A percentile compares a stretch with the other conserved stretches of the same genome.
phyloP scores from a whole-genome alignment of 768 basidiomycete species.

The Sporobolomyces roseus region DNA sequence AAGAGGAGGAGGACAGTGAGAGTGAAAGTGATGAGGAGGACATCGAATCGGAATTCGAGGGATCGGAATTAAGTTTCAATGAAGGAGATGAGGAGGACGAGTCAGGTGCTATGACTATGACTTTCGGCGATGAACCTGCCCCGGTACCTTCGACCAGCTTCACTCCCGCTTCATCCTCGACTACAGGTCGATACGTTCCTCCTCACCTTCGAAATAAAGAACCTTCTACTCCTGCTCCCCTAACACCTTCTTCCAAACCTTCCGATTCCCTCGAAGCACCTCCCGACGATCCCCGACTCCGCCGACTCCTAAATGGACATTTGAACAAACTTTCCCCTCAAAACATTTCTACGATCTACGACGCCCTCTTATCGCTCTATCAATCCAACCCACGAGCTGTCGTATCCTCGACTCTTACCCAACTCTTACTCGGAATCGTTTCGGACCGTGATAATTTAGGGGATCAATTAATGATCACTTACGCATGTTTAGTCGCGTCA shows the following conservation, averaged over 20 bases:
- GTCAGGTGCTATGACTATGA: slow-evolving; percentile 11
- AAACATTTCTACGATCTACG: slow-evolving; percentile 40
- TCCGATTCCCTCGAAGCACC: slow-evolving; percentile 19
- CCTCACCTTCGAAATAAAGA: slow-evolving; percentile 8
- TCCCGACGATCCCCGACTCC: slow-evolving; percentile 38
- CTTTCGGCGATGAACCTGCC: background rate
- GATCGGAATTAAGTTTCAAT: slow-evolving; percentile 11
- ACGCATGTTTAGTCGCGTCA: slow-evolving; percentile 38
- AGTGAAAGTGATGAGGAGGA: background rate
- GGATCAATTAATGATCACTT: slow-evolving; percentile 40
- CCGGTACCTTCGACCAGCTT: background rate
- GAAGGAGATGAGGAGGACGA: slow-evolving; percentile 16
- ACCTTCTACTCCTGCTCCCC: background rate
- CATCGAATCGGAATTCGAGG: slow-evolving; percentile 7
- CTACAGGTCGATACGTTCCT: slow-evolving; percentile 6
- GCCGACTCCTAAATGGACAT: slow-evolving; percentile 39
- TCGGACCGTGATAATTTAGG: slow-evolving; percentile 42
- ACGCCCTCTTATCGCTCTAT: slow-evolving; percentile 33
- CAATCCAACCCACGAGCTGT: slow-evolving; percentile 37
- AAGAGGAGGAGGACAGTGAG: background rate
- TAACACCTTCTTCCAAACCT: background rate
- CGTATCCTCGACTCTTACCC: slow-evolving; percentile 29
- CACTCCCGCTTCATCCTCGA: background rate
- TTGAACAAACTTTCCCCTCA: slow-evolving; percentile 43
- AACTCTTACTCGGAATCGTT: slow-evolving; percentile 40